Percentiles rank a stretch among this genome's conserved stretches.
Evolutionary conservation across 2,329 filamentous ascomycete species (phyloP).

Genomic region (Aspergillus sp.): DNA sequence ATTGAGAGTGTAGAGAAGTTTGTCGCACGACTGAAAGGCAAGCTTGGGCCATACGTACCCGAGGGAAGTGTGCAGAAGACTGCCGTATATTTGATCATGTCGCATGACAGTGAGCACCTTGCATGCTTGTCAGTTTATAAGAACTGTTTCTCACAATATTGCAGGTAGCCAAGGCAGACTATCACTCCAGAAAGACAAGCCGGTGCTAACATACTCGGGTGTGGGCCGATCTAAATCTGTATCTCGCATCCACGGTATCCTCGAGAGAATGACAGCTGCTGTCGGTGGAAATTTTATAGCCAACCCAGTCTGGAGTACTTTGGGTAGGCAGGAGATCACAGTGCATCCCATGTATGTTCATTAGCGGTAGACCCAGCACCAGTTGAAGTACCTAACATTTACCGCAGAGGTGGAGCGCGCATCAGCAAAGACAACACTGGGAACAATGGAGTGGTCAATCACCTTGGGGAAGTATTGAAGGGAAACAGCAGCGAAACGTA

Average conservation of each 20-base stretch:
- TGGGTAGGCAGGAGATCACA: background rate
- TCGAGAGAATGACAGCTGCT: slow-evolving; percentile 6
- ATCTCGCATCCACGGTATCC: slow-evolving; percentile 16
- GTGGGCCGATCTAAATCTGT: slow-evolving; percentile 20
- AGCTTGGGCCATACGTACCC: slow-evolving; percentile 56
- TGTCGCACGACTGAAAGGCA: background rate
- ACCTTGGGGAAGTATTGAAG: slow-evolving; percentile 61
- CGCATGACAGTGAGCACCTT: slow-evolving; percentile 59
- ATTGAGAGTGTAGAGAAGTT: background rate
- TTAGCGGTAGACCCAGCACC: background rate
- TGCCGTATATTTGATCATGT: slow-evolving; percentile 67
- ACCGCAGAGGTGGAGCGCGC: slow-evolving; percentile 66
- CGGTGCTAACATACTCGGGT: slow-evolving; percentile 15
- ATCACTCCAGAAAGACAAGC: slow-evolving; percentile 58
- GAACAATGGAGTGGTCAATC: slow-evolving; percentile 60
- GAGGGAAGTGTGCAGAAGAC: slow-evolving; percentile 61
- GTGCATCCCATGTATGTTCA: background rate
- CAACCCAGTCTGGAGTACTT: slow-evolving; percentile 41
- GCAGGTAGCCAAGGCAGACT: slow-evolving; percentile 30
- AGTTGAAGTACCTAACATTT: slow-evolving; percentile 52
- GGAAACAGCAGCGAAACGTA: slow-evolving; percentile 56
- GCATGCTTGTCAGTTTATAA: slow-evolving; percentile 50
- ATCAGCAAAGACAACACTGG: slow-evolving; percentile 63
- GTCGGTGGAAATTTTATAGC: slow-evolving; percentile 25
- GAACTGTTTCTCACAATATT: background rate